Evolutionary conservation across 106 monocot species (phyloP), one percentile per base, ranked within the genome.

Genomic region (Triglochin maritima): DNA sequence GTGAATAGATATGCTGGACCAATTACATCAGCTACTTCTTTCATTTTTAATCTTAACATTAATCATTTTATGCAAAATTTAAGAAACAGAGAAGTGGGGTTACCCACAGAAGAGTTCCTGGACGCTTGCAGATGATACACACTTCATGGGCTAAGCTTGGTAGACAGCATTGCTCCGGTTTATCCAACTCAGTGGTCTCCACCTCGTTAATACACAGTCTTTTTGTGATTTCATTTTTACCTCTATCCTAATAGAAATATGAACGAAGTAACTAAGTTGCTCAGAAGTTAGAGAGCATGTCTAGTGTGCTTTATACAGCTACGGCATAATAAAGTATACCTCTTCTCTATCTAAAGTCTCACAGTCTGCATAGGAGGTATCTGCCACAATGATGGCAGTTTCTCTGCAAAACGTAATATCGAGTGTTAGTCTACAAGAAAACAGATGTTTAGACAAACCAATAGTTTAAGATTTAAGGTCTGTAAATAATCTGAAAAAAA

Each of bases 181-280:
- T 59, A 7, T 42, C 9, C 42, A 17, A 29, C 59, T 29, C 29
- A 1, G 59, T 59, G 41, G 4, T n/a, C 29, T 17, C 9, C 29
- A 3, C 41, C 42, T 2, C 59, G 17, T 5, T 12, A 59, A 59
- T 41, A 59, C n/a, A 0, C 17, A 29, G 5, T 4, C 59, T 41
- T 29, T 3, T 3, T 42, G 7, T 42, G 7, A 3, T 59, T 59
- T 41, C 59, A 16, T 4, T 29, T 29, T 29, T 29, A 29, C 29
- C 41, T 59, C 59, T 59, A 59, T 59, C 59, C 59, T 59, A 59
- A 59, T 59, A 41, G 17, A 41, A 41, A 17, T 17, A 59, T n/a
- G 8, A 17, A 59, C 8, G 4, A 17, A 59, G 29, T 29, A 29
- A 29, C 29, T 29, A 29, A 29, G 29, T 29, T 29, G 29, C 29